Base-by-base conservation (phyloP, 768 basidiomycete genomes). In the Pleurotus djamor region DNA sequence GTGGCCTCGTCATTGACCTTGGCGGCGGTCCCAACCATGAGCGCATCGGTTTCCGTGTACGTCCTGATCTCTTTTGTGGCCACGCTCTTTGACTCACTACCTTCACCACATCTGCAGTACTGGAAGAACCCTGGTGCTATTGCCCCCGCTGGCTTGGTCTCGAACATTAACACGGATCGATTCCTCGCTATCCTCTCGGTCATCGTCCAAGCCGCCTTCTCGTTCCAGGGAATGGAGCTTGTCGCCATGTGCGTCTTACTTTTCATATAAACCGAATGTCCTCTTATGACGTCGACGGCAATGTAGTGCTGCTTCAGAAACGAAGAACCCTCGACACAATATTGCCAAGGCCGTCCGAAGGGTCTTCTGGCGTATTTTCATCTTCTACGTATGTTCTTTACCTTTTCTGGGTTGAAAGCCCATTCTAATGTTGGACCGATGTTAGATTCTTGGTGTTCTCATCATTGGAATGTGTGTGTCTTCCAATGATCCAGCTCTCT, bases 401-500 rank as follows among this genome's bases (percentile, higher is more conserved):
- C 9, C 17, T 17, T n/a, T 3, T 10, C 16, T 57, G 14, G 37
- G 32, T 8, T n/a, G n/a, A n/a, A n/a, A n/a, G n/a, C n/a, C n/a
- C n/a, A n/a, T n/a, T n/a, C n/a, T n/a, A n/a, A n/a, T n/a, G n/a
- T n/a, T n/a, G n/a, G n/a, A n/a, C n/a, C n/a, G n/a, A n/a, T 28
- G 28, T 12, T 37, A 86, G 83, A 79, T 91, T 59, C 74, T 90
- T 52, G 89, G 88, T 33, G 77, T 90, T 57, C 67, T 91, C 57
- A 82, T 88, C 68, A 84, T 88, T 43, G 91, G 91, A 59, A 86
- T 94, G 86, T 79, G 92, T 41, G 88, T 94, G 48, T 82, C 89
- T 0, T 89, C 81, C 61, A 74, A 85, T 64, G 85, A 93, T 68
- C 66, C 70, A 0, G 66, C 71, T 9, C 74, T 91, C 45, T 77